phyloP scores from a whole-genome alignment of 768 basidiomycete species.

The Russula sp. region DNA sequence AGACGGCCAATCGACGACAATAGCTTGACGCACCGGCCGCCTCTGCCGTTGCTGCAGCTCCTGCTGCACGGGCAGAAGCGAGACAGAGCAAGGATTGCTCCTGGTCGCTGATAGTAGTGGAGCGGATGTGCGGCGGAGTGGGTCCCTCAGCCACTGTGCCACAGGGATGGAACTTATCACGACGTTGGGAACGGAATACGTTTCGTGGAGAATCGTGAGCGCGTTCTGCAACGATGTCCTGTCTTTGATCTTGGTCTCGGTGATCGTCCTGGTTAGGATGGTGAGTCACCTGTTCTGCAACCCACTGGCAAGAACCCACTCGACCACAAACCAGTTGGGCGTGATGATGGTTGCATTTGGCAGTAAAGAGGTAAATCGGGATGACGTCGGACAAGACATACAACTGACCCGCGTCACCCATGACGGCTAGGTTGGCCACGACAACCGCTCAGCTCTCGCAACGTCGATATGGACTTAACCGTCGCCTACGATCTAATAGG shows the following conservation, averaged over 20 bases:
- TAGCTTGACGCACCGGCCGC: conserved; percentile 17
- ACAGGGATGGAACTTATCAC: conserved; percentile 89
- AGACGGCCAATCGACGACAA: conserved; percentile 44
- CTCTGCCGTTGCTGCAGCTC: conserved; percentile 13
- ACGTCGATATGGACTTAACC: not conserved
- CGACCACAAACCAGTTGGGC: conserved; percentile 97
- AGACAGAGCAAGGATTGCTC: conserved; percentile 61
- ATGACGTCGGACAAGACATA: conserved; percentile 69
- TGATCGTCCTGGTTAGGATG: conserved; percentile 55
- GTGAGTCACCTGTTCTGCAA: not conserved
- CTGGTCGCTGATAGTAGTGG: conserved; percentile 35
- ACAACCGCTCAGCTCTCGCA: not conserved
- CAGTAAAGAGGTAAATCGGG: conserved; percentile 75
- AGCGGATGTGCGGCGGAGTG: conserved; percentile 56
- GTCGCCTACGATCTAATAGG: conserved; percentile 62
- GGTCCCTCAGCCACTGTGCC: conserved; percentile 48
- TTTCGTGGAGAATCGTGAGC: conserved; percentile 66
- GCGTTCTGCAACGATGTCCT: conserved; percentile 51
- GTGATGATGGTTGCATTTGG: conserved; percentile 87
- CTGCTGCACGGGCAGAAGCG: conserved; percentile 45
- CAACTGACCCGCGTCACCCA: conserved; percentile 85
- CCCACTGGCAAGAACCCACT: conserved; percentile 47
- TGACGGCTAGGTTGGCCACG: conserved; percentile 56
- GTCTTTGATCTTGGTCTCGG: conserved; percentile 63
- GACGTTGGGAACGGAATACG: conserved; percentile 74